A percentile compares a stretch with the other conserved stretches of the same genome.
These are phyloP conservation scores for Lachancea mirantina DNA, from an alignment of 805 yeast genomes.

Conservation along the genomic window DNA sequence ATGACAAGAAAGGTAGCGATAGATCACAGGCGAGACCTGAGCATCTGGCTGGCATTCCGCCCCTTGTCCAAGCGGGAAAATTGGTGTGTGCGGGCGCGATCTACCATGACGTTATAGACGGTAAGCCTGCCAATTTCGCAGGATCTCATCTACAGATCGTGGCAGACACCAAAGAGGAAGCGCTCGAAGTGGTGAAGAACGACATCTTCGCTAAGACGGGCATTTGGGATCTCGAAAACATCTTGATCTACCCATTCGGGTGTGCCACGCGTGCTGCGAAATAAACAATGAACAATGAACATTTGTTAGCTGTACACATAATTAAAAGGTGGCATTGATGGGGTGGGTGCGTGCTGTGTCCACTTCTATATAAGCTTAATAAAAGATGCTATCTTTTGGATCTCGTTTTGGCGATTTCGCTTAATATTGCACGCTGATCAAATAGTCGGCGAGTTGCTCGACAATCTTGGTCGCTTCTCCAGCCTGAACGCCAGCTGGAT, in stretches of 20 bases:
- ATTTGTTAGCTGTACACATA: too few species aligned
- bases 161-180: constrained; percentile 61
- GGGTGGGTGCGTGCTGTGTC: too few species aligned
- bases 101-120: constrained; percentile 39
- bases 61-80: constrained; percentile 35
- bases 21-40: constrained; percentile 45
- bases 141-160: constrained; percentile 60
- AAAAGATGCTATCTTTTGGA: too few species aligned
- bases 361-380: too few species aligned
- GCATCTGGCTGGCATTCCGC: constrained; percentile 46
- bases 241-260: constrained; percentile 49
- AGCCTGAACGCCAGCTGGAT: constrained; percentile 83
- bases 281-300: too few species aligned
- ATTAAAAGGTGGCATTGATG: too few species aligned
- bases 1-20: constrained; percentile 60
- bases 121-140: constrained; percentile 45
- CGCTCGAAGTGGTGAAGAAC: constrained; percentile 51
- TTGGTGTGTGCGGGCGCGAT: constrained; percentile 48
- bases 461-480: constrained; percentile 94
- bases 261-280: constrained; percentile 38
- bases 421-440: constrained; percentile 80
- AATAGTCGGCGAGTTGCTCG: constrained; percentile 91
- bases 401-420: too few species aligned
- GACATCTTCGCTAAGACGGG: constrained; percentile 61
- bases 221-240: constrained; percentile 68